Evolutionary conservation across 2,329 filamentous ascomycete species (phyloP), one percentile per base, ranked within the genome.

Genomic region (Metarhizium anisopliae): DNA sequence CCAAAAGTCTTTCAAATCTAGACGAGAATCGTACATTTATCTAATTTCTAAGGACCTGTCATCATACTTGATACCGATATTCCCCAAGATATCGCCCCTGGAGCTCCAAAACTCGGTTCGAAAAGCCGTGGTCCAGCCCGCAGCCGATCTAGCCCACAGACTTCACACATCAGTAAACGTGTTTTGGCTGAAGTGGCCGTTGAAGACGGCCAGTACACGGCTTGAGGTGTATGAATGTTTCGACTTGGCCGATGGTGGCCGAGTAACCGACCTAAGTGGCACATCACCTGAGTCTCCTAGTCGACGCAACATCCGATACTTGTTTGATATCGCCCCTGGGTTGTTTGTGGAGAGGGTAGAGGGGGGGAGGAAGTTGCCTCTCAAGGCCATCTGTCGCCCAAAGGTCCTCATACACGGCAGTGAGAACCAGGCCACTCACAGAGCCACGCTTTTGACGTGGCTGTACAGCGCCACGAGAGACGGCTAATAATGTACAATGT

Each of bases 201-300:
- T 69, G 42, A 65, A 68, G 38, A 69, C 64, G 30, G 69, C 70
- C 1, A 61, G 67, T n/a, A 61, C 67, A 11, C 66, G 70, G 36
- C 58, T 72, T 2, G 70, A 72, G 55, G 66, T 69, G 10, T 72
- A 72, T 54, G 69, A 72, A 50, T 72, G 70, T 53, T 58, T 68
- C 51, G 68, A 72, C 52, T 62, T 72, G 35, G 67, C 69, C 3
- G 67, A 59, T 43, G 64, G 63, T 3, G 70, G 70, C 4, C 49
- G 61, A 25, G 43, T 63, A 7, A 53, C 71, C 16, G 66, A 69
- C 36, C 61, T 71, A 8, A 58, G 59, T 52, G 66, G 64, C 20
- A 68, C 66, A 4, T 63, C 57, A n/a, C 60, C 64, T 30, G 60
- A 55, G 13, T 70, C 68, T 2, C 51, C 66, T 20, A 55, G 62